Evolutionary conservation across 1,139 yeast species (phyloP), one percentile per base, ranked within the genome.

Genomic region (Scheffersomyces quercinus): DNA sequence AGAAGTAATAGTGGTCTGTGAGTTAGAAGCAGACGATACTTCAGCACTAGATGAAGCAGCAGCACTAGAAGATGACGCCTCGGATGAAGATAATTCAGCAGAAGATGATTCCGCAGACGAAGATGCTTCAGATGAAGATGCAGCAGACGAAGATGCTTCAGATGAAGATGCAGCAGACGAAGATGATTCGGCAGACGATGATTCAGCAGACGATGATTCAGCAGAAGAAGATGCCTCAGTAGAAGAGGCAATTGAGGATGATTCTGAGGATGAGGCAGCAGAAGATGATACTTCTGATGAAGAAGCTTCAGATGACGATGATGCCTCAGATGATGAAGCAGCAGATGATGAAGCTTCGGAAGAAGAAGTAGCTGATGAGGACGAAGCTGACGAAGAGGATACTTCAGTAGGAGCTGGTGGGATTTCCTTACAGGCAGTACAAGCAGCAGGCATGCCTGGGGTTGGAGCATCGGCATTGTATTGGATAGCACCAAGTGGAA

Each of bases 381-480:
- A 37, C 2, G 29, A 12, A 8, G 37, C 11, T n/a, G 41, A 10
- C 5, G 44, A 16, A 24, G 44, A 29, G 14, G 40, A 20, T 4
- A 36, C 38, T n/a, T 12, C 12, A 13, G 12, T 29, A 11, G 44
- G 39, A 24, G 14, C 31, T 7, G 28, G 9, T 14, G 58, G 55
- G 13, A 42, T 28, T 7, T 47, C 47, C 36, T 44, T 47, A 46
- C 58, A 55, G 9, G 49, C 35, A 11, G 14, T 37, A 48, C 62
- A 59, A 20, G 43, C 44, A n/a, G 54, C 39, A 26, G 65, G 59
- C 32, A 45, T 44, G 31, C 53, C 49, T 20, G 54, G 36, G 7
- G 32, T 20, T 28, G 62, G 60, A 26, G 51, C 47, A 6, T 59
- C 51, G 14, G 50, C 58, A 14, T 41, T 44, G 40, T 58, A 56